Percentiles rank a stretch among this genome's conserved stretches.
phyloP scores from a whole-genome alignment of 768 basidiomycete genomes.

The Leccinum uliginosum region DNA sequence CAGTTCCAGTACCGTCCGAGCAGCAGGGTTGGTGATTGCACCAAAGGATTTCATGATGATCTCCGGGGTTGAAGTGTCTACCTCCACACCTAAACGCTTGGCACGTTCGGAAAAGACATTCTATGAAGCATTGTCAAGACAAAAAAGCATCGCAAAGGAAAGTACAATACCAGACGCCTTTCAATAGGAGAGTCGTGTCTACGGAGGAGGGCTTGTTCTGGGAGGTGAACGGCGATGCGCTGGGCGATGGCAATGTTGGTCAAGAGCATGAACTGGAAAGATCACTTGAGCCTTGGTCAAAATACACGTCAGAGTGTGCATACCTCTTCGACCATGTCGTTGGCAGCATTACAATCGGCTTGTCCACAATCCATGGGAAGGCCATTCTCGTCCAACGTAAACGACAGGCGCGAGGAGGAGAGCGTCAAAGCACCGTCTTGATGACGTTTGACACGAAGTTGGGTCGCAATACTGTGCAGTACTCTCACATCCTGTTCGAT shows the following conservation, averaged over 20 bases:
- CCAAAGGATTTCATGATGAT: constrained; percentile 82
- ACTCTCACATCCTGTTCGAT: constrained; percentile 74
- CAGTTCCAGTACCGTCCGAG: constrained; percentile 74
- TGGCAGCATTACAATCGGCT: constrained; percentile 63
- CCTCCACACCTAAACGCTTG: constrained; percentile 72
- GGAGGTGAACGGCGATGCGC: constrained; percentile 88
- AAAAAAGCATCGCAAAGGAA: neutral
- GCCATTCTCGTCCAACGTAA: constrained; percentile 76
- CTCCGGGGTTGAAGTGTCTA: constrained; percentile 77
- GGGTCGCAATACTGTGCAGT: constrained; percentile 65
- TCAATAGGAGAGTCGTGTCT: constrained; percentile 93
- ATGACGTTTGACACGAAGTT: constrained; percentile 67
- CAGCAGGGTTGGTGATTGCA: constrained; percentile 66
- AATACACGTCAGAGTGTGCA: constrained; percentile 8
- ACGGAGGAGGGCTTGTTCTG: constrained; percentile 95
- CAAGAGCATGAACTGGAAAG: too few species aligned
- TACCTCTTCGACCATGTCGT: constrained; percentile 88
- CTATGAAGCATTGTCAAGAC: constrained; percentile 35
- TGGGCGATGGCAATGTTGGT: constrained; percentile 89
- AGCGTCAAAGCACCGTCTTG: constrained; percentile 76
- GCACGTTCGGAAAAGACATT: constrained; percentile 78
- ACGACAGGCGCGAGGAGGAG: constrained; percentile 65
- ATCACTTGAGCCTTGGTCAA: constrained; percentile 1
- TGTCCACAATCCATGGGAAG: constrained; percentile 75
- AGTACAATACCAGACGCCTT: constrained; percentile 63